Base-by-base conservation (phyloP, 1,139 yeast species). In the Arxiozyma slooffiae region DNA sequence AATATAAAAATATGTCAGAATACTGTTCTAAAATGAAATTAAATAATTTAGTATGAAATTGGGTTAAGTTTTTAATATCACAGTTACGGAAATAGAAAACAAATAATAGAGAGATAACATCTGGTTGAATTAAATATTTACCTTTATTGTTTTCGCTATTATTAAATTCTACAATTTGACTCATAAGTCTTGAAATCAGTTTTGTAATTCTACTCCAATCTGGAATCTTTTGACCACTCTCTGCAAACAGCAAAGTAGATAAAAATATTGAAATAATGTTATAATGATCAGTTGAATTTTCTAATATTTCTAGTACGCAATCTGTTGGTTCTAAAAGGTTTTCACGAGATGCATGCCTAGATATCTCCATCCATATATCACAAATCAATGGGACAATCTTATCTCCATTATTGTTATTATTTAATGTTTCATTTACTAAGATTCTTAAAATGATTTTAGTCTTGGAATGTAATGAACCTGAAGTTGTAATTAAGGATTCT, bases 401-500 rank as follows among this genome's bases (percentile, higher is more conserved):
- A 7, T 52, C 53, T 17, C 61, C 59, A 1, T 64, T 60, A 30
- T 42, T 34, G 7, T 16, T 18, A 20, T 56, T 55, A 7, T 50
- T 55, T 43, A 75, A 62, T 7, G 74, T 69, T 42, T 69, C 69
- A 21, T 68, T 68, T 16, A 79, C 59, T 24, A 85, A 61, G 5
- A 68, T 70, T 4, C 72, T 67, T 47, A 83, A 63, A 5, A 86
- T 79, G 1, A 68, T 54, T 3, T 73, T 64, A 0, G 89, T 70
- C 60, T 80, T 85, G 1, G 96, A 85, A 65, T 90, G 96, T 56
- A 90, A 72, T 0, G 85, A 73, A 8, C 80, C 84, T 16, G 78
- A 78, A 0, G 95, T 80, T 48, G 87, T 82, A 56, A 79, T 82
- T 69, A 89, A 75, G 0, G 97, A 73, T 62, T 88, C 96, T 3